phyloP scores from a whole-genome alignment of 306 rosid species.

The Echinosophora koreensis region DNA sequence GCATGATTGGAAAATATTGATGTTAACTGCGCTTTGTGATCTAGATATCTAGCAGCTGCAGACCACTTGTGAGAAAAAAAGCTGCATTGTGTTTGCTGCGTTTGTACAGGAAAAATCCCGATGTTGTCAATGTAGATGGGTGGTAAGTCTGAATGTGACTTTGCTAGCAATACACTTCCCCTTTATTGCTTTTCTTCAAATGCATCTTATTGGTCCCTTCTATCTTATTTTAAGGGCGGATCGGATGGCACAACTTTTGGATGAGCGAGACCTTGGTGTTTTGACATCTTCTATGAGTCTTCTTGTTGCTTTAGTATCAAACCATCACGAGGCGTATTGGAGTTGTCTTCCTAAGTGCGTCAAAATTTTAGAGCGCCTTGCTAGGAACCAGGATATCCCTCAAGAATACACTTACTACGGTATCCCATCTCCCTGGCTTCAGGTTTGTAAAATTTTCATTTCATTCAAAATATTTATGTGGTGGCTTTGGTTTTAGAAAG shows the following conservation, averaged over 20 bases:
- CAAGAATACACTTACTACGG: conserved; percentile 99
- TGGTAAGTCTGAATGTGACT: conserved; percentile 69
- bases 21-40: conserved; percentile 51
- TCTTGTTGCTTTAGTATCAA: conserved; percentile 95
- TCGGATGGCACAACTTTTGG: conserved; percentile 98
- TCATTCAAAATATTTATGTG: conserved; percentile 36
- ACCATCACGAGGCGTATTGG: conserved; percentile 92
- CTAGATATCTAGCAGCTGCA: conserved; percentile 96
- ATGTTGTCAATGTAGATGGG: conserved; percentile 98
- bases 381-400: conserved; percentile 97
- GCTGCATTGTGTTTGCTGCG: conserved; percentile 98
- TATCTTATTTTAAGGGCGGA: conserved; percentile 77
- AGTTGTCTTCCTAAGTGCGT: conserved; percentile 98
- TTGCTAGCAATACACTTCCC: conserved; percentile 41
- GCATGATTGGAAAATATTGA: conserved; percentile 41
- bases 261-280: conserved; percentile 98
- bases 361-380: conserved; percentile 91
- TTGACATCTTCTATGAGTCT: conserved; percentile 99
- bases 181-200: conserved; percentile 25
- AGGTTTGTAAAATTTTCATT: conserved; percentile 68
- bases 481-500: conserved; percentile 7
- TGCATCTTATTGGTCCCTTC: conserved; percentile 39
- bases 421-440: conserved; percentile 99
- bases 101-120: conserved; percentile 96
- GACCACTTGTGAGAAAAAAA: conserved; percentile 98